Percentiles rank a stretch among this genome's conserved stretches.
Conservation (phyloP, 1,284 basidiomycete genomes). For the Amylostereum areolatum region DNA sequence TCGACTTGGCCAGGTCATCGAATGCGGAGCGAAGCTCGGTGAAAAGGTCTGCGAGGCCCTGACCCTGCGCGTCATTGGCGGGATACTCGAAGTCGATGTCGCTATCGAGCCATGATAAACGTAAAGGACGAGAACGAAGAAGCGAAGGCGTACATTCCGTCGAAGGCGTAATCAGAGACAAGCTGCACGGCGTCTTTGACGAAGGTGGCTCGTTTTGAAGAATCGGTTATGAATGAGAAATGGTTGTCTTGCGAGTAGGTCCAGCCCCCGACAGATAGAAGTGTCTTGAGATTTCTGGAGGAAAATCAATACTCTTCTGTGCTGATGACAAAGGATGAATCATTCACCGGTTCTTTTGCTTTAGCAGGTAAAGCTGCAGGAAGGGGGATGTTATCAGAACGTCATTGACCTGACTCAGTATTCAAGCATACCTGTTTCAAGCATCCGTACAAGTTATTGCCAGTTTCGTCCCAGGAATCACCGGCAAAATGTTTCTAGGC, state of each 20-base stretch:
- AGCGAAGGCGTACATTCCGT: constrained; percentile 58
- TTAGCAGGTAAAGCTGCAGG: constrained; percentile 54
- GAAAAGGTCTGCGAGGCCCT: constrained; percentile 54
- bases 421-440: constrained; percentile 63
- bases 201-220: constrained; percentile 60
- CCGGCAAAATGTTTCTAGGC: constrained; percentile 58
- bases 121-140: constrained; percentile 8
- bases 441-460: constrained; percentile 81
- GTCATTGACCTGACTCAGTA: background rate
- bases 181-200: constrained; percentile 66
- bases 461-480: constrained; percentile 57
- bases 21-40: constrained; percentile 53
- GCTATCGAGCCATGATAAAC: constrained; percentile 22
- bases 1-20: constrained; percentile 40
- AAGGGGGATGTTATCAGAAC: background rate
- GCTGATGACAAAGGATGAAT: constrained; percentile 2
- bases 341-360: constrained; percentile 54
- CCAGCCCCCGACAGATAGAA: constrained; percentile 75
- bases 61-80: constrained; percentile 40
- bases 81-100: constrained; percentile 73
- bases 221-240: constrained; percentile 54
- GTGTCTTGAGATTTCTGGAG: constrained; percentile 64
- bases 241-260: constrained; percentile 65
- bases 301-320: no score
- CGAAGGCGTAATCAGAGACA: constrained; percentile 84